phyloP scores from a whole-genome alignment of 257 asterid genomes.

The Lycium barbarum region DNA sequence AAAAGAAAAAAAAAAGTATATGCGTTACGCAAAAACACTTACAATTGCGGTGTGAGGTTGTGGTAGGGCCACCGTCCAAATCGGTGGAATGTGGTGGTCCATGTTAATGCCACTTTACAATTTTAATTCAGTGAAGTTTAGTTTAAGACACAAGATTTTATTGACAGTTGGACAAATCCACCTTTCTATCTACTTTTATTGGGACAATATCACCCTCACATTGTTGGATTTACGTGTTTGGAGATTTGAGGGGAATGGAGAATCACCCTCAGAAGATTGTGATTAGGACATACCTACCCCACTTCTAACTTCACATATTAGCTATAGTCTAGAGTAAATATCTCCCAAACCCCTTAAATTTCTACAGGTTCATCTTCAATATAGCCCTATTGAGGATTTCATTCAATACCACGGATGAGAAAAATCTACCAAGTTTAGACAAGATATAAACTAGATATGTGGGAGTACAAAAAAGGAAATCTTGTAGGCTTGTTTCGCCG shows the following conservation, averaged over 20 bases:
- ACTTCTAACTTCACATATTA: not conserved
- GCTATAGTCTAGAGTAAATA: not conserved
- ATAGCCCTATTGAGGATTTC: not conserved
- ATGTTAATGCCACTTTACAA: not conserved
- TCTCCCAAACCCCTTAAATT: not conserved
- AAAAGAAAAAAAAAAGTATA: not conserved
- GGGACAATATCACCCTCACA: not conserved
- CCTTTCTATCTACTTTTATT: not conserved
- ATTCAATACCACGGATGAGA: too few relatives aligned
- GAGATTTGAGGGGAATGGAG: not conserved
- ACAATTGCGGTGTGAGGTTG: not conserved
- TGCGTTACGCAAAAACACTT: not conserved
- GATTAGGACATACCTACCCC: not conserved
- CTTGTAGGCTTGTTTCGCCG: too few relatives aligned
- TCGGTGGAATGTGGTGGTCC: not conserved
- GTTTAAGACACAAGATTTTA: not conserved
- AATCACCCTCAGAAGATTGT: constrained; percentile 16
- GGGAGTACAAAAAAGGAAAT: too few relatives aligned
- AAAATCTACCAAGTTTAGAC: too few relatives aligned
- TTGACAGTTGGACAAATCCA: not conserved
- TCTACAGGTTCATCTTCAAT: too few relatives aligned
- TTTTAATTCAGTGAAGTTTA: constrained; percentile 1
- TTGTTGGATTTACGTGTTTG: not conserved
- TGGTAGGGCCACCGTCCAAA: not conserved
- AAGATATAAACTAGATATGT: too few relatives aligned